These are phyloP conservation scores for Boletus rubescentipes DNA, from an alignment of 768 basidiomycete genomes.

Conservation along the genomic window DNA sequence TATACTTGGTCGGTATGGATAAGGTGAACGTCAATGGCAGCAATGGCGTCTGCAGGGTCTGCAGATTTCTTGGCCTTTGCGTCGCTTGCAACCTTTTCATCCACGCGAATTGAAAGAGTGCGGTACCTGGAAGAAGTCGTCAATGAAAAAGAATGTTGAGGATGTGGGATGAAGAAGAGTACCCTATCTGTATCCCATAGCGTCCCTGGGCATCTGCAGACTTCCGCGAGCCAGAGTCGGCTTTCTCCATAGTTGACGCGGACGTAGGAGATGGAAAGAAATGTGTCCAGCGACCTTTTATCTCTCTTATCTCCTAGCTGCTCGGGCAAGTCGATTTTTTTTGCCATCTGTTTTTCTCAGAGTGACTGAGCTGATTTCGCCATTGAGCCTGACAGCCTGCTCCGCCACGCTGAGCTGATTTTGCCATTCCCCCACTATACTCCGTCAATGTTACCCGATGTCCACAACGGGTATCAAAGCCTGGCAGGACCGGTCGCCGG, in stretches of 20 bases:
- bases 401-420: constrained; percentile 22
- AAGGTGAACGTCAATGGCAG: constrained; percentile 49
- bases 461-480: too few relatives aligned
- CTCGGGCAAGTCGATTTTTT: background rate
- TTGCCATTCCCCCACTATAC: constrained; percentile 21
- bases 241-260: constrained; percentile 22
- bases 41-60: constrained; percentile 41
- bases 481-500: background rate
- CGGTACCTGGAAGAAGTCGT: constrained; percentile 33
- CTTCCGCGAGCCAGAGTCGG: constrained; percentile 12
- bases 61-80: constrained; percentile 16
- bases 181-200: constrained; percentile 35
- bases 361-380: constrained; percentile 25
- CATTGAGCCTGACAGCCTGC: constrained; percentile 10
- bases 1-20: constrained; percentile 42
- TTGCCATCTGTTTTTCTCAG: background rate
- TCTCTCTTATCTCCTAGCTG: constrained; percentile 11
- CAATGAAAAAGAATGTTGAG: background rate
- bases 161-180: background rate
- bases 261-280: background rate
- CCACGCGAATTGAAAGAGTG: constrained; percentile 46
- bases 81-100: constrained; percentile 25
- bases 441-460: too few relatives aligned
- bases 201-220: constrained; percentile 14
- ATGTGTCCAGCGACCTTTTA: constrained; percentile 7